Percentiles rank a stretch among this genome's conserved stretches.
phyloP scores from a whole-genome alignment of 2,329 filamentous ascomycete species.

The Stagonosporopsis chrysanthemi region DNA sequence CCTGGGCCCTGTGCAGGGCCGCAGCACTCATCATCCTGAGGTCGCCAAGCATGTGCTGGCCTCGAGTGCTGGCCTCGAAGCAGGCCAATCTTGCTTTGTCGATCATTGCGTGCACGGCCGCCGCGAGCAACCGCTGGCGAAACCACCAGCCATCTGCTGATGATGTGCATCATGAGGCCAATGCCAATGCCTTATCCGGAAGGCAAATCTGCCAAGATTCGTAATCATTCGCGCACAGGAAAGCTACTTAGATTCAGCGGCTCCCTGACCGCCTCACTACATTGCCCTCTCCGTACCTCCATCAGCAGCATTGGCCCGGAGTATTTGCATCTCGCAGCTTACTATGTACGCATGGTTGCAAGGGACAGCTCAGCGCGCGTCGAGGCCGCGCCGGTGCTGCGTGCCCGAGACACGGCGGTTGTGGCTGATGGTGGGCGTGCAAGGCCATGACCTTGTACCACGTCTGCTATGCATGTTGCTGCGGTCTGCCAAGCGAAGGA shows the following conservation, averaged over 20 bases:
- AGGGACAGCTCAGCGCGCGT: slow-evolving; percentile 6
- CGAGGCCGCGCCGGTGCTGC: neutral
- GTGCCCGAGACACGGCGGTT: neutral
- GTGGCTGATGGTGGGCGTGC: neutral
- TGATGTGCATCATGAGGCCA: neutral
- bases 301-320: slow-evolving; percentile 13
- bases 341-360: slow-evolving; percentile 10
- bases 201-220: slow-evolving; percentile 5
- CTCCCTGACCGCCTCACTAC: neutral
- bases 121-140: slow-evolving; percentile 4
- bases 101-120: slow-evolving; percentile 15
- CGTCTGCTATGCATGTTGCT: neutral
- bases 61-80: neutral
- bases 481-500: no score
- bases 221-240: neutral
- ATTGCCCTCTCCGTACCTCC: slow-evolving; percentile 9
- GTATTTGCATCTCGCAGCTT: slow-evolving; percentile 1
- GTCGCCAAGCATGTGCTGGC: slow-evolving; percentile 1
- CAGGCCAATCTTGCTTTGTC: neutral
- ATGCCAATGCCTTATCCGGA: slow-evolving; percentile 8
- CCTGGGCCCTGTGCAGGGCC: no score
- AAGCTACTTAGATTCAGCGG: neutral
- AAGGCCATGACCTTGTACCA: neutral
- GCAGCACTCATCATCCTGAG: slow-evolving; percentile 19
- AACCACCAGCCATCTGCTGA: slow-evolving; percentile 6